Evolutionary conservation across 1,139 yeast species (phyloP), one percentile per base, ranked within the genome.

Genomic region (Taphrina flavorubra): DNA sequence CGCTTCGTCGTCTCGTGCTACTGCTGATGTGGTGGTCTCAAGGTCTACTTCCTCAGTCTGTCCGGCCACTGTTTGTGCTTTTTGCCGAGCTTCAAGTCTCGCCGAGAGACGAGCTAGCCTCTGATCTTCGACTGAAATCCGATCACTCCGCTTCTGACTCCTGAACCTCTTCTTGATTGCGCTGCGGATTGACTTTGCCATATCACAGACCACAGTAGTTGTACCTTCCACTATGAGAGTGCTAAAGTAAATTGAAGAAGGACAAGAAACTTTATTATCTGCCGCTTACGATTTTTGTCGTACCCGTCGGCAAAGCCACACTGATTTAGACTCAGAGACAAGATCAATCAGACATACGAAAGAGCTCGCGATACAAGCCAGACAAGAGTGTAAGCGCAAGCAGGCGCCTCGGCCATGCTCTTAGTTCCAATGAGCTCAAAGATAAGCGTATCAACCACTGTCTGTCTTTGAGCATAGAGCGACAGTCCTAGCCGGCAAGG

Each of bases 171-270:
- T 68, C 59, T 68, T 68, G 53, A 25, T 62, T 34, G 66, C 58
- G 36, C 68, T 60, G 20, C 69, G 61, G 14, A 68, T 56, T 10
- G 61, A 51, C 47, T 68, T 68, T 6, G 69, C 69, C 69, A 68
- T 68, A n/a, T 4, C n/a, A 5, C 2, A 10, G 36, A 49, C 14
- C 11, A 16, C 14, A 46, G 25, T 6, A 14, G 11, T 37, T 4
- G 55, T 20, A 25, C 31, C 31, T 25, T 2, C 31, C 31, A 2
- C 4, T 25, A 25, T 25, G 31, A 25, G 4, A 4, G 4, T 25
- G 37, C 18, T 44, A 18, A 44, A 3, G 10, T 49, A 36, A 10
- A 1, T 10, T 36, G 7, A 51, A 51, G 42, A 34, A 53, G 16
- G 20, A n/a, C 58, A 53, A 34, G 58, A 53, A 53, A 53, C 25